Evolutionary conservation across 345 rosid genomes (phyloP).

Genomic region (Lepidium aucheri): DNA sequence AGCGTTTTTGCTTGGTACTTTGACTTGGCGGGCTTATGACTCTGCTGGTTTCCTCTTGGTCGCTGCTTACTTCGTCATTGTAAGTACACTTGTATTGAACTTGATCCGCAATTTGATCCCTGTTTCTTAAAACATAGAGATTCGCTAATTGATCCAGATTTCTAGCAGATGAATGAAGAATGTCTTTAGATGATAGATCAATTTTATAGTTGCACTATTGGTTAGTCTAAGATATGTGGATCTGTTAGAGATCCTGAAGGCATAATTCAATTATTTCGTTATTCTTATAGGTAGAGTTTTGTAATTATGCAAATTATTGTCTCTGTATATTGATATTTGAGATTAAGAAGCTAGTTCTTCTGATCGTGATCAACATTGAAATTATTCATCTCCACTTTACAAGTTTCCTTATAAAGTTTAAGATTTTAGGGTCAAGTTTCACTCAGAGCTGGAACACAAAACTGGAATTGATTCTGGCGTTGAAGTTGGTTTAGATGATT

Average conservation of each 20-base stretch:
- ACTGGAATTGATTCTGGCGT: not conserved
- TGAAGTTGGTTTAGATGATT: conserved; percentile 23
- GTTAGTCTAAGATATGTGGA: not conserved
- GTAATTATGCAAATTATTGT: not conserved
- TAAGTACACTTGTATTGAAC: conserved; percentile 25
- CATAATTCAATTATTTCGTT: not conserved
- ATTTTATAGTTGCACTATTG: not conserved
- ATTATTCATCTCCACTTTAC: not conserved
- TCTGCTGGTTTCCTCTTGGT: conserved; percentile 81
- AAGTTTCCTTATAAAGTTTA: not conserved
- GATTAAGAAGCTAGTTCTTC: not conserved
- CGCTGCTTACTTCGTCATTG: conserved; percentile 63
- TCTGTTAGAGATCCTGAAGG: not conserved
- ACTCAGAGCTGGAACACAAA: not conserved
- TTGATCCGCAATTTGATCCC: not conserved
- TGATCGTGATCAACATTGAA: not conserved
- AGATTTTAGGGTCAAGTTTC: not conserved
- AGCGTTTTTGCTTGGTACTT: conserved; percentile 81
- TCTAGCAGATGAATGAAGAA: not conserved
- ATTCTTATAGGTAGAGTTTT: not conserved
- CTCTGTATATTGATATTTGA: not conserved
- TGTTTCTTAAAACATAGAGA: not conserved
- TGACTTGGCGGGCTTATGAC: conserved; percentile 95
- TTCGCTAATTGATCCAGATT: not conserved
- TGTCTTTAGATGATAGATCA: not conserved